These are phyloP conservation scores for Candida ipomoeae DNA, from an alignment of 805 yeast species.

Conservation along the genomic window DNA sequence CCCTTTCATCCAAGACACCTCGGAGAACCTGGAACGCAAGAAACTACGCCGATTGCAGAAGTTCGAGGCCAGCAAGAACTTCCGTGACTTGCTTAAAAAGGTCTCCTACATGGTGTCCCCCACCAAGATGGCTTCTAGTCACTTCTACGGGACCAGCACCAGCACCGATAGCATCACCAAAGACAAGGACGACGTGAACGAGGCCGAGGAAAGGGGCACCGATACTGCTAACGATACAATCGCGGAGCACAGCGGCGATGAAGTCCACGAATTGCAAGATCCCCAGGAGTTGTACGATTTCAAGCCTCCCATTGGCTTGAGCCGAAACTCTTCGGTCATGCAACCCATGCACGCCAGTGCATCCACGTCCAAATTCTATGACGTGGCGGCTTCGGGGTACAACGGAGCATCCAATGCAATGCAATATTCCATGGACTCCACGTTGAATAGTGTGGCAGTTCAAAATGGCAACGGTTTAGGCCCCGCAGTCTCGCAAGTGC, in stretches of 20 bases:
- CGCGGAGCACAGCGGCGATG: slow-evolving; percentile 7
- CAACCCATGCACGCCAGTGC: slow-evolving; percentile 24
- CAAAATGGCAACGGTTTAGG: slow-evolving; percentile 51
- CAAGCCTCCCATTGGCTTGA: slow-evolving; percentile 29
- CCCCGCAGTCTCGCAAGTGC: slow-evolving; percentile 54
- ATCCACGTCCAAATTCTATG: slow-evolving; percentile 37
- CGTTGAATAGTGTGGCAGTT: slow-evolving; percentile 30
- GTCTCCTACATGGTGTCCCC: slow-evolving; percentile 32
- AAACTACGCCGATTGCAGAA: slow-evolving; percentile 37
- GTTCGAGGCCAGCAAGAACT: slow-evolving; percentile 39
- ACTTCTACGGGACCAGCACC: slow-evolving; percentile 10
- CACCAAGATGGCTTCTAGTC: slow-evolving; percentile 7
- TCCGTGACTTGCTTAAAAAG: slow-evolving; percentile 35
- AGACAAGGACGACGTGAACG: neutral
- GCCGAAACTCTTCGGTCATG: slow-evolving; percentile 38
- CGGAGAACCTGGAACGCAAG: slow-evolving; percentile 39
- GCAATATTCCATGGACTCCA: slow-evolving; percentile 39
- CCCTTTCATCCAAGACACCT: slow-evolving; percentile 68
- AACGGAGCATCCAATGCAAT: slow-evolving; percentile 44
- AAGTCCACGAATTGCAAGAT: slow-evolving; percentile 8
- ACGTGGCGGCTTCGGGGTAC: slow-evolving; percentile 42
- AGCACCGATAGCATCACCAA: slow-evolving; percentile 14
- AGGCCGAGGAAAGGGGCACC: slow-evolving; percentile 7
- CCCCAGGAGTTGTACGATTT: slow-evolving; percentile 14
- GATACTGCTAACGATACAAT: slow-evolving; percentile 12